Evolutionary conservation across 2,329 filamentous ascomycete genomes (phyloP), one percentile per base, ranked within the genome.

Genomic region (Arthrobotrys sphaeroides): DNA sequence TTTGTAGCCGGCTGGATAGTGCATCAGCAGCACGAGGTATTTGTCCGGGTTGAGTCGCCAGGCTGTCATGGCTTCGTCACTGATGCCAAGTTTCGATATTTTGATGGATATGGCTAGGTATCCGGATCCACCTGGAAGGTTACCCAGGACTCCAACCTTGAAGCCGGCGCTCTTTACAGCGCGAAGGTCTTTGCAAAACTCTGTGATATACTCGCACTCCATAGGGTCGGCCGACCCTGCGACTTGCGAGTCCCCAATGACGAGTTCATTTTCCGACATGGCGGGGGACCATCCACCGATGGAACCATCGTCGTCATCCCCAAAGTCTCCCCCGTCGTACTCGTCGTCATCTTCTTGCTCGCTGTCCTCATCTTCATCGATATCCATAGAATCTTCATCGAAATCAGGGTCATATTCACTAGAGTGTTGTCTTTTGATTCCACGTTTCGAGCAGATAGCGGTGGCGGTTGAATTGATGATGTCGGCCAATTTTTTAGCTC

Each of bases 1-100:
- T 31, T 84, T 85, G 81, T 96, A 96, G 0, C 84, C 85, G n/a
- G 82, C 81, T 0, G 85, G 83, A 77, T 91, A 91, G 36, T 87
- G 86, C 45, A 95, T 86, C 20, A 97, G 84, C 3, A 96, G 84
- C 3, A 94, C 87, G 40, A 96, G 82, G 79, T 94, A 94, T 33
- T 93, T 90, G 0, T 85, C 82, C 0, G 85, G 82, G 12, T 87
- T 82, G 9, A 97, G 81, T 73, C 90, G 86, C 93, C 93, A 97
- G 0, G 93, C 91, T 79, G 90, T 86, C 82, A 92, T 87, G 0
- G 89, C 89, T 79, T 94, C 91, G 38, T 90, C 86, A 0, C 91
- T 90, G 10, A 97, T 87, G 0, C 87, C 89, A 0, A 97, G 86
- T 78, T 90, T 91, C 2, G 86, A 84, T 28, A 91, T 87, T 2